Evolutionary conservation across 2,329 filamentous ascomycete species (phyloP), one percentile per base, ranked within the genome.

Genomic region (Teratosphaeria nubilosa): DNA sequence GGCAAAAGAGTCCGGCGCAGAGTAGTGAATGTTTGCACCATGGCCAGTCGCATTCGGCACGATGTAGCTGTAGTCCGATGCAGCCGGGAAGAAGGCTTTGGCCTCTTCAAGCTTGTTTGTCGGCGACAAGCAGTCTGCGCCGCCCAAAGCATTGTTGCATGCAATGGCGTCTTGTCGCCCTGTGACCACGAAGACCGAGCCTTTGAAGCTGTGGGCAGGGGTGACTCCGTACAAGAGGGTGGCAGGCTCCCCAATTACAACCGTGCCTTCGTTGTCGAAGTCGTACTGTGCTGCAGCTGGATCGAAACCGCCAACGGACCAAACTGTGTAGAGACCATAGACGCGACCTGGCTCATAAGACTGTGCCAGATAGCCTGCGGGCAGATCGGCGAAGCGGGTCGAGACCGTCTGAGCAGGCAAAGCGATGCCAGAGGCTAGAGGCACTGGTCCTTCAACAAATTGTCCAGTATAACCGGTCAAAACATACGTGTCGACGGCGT

Each of bases 251-350:
- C 30, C 52, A 16, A 54, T 14, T 10, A 24, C 52, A 16, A 54
- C 52, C 7, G 52, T 54, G 52, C 52, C 52, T 54, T 54, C 30
- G 52, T 54, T 27, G 52, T 54, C 52, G 30, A 54, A 54, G 9
- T 54, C 52, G 31, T 20, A 31, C n/a, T 54, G 52, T 14, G 52
- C 52, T 24, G 30, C 30, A 5, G 52, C 52, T 22, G 52, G 52
- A n/a, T 54, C 52, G n/a, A 32, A 54, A 14, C 24, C 52, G 1
- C 52, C 52, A 6, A 54, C 52, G 10, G 14, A 14, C 9, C 30
- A 24, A n/a, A 54, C 52, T 20, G 52, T 54, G 24, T 54, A 54
- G 3, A 54, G 52, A 22, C 52, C 52, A 20, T 54, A 54, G 30
- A 32, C 22, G 52, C 52, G 52, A 34, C 52, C 30, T 27, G 52